These are phyloP conservation scores for Leucocoprinus birnbaumii DNA, from an alignment of 768 basidiomycete genomes.

Conservation along the genomic window DNA sequence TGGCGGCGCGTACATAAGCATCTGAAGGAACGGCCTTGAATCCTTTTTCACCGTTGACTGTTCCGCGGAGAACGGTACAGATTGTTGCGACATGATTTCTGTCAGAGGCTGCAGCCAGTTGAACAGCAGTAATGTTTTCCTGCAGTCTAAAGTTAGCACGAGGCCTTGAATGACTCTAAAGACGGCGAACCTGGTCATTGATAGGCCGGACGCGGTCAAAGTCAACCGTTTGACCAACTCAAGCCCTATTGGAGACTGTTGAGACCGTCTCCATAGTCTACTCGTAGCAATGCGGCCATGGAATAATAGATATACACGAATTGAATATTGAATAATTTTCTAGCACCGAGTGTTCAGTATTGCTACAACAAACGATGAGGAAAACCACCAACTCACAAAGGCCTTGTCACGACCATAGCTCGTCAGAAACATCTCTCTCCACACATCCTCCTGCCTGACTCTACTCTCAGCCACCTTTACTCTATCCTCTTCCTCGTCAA, in stretches of 20 bases:
- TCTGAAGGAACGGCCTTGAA: slow-evolving; percentile 66
- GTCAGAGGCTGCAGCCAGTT: slow-evolving; percentile 82
- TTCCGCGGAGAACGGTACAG: slow-evolving; percentile 57
- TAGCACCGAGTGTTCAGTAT: slow-evolving; percentile 22
- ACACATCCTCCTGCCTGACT: slow-evolving; percentile 65
- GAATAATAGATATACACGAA: slow-evolving; percentile 70
- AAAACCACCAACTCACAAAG: slow-evolving; percentile 53
- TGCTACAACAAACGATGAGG: not conserved
- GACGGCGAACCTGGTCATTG: slow-evolving; percentile 61
- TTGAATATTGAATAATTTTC: slow-evolving; percentile 88
- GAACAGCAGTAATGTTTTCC: slow-evolving; percentile 79
- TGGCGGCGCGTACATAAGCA: slow-evolving; percentile 76
- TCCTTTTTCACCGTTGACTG: slow-evolving; percentile 32
- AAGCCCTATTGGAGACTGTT: slow-evolving; percentile 50
- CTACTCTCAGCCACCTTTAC: slow-evolving; percentile 41
- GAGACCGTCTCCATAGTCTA: slow-evolving; percentile 42
- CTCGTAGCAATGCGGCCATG: slow-evolving; percentile 51
- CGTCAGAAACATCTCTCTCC: slow-evolving; percentile 76
- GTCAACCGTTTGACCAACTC: slow-evolving; percentile 58
- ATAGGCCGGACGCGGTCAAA: slow-evolving; percentile 64
- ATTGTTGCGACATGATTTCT: slow-evolving; percentile 66
- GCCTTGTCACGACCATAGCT: slow-evolving; percentile 83
- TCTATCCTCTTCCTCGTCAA: slow-evolving; percentile 47
- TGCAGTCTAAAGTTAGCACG: slow-evolving; percentile 24
- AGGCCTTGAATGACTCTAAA: not conserved